Base-by-base conservation (phyloP, 306 rosid genomes). In the Rosa persica region DNA sequence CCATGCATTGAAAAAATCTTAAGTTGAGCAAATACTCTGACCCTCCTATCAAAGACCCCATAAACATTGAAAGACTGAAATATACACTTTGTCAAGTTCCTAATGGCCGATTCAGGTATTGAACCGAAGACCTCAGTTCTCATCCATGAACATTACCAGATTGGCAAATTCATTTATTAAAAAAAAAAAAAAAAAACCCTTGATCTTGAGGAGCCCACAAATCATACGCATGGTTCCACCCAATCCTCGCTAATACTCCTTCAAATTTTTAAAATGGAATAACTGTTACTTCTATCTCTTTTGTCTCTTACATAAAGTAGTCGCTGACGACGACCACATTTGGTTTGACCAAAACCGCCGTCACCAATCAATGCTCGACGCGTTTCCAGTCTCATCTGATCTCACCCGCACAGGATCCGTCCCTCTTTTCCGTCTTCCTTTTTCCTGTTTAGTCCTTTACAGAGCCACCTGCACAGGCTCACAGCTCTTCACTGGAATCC, bases 361-460 rank as follows among this genome's bases (percentile, higher is more conserved):
- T 8, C 78, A 36, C n/a, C 64, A 62, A 75, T 64, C 39, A 12
- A 30, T 79, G 3, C 20, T 13, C 17, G 68, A 67, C 89, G 85
- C 86, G 79, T 55, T 40, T 70, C 46, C 20, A 1, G 23, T 0
- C 54, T 42, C 81, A 51, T 0, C 8, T 78, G 74, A 23, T 39
- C 27, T n/a, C 38, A 0, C 7, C 43, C 77, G 55, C 83, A 9
- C 3, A 4, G 1, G 72, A 86, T 84, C 72, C 4, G n/a, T 17
- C 15, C 75, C 52, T 12, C 19, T 67, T 58, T 6, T 46, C 25
- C 16, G 57, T 60, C 2, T 6, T 19, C 17, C 40, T 4, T 78
- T 69, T 80, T 54, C 70, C 27, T 82, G 30, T 80, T 73, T 3
- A 43, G 54, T 25, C 34, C 71, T 86, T 78, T 67, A 36, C 81